phyloP scores from a whole-genome alignment of 1,284 basidiomycete species.

The Chalciporus sp. region DNA sequence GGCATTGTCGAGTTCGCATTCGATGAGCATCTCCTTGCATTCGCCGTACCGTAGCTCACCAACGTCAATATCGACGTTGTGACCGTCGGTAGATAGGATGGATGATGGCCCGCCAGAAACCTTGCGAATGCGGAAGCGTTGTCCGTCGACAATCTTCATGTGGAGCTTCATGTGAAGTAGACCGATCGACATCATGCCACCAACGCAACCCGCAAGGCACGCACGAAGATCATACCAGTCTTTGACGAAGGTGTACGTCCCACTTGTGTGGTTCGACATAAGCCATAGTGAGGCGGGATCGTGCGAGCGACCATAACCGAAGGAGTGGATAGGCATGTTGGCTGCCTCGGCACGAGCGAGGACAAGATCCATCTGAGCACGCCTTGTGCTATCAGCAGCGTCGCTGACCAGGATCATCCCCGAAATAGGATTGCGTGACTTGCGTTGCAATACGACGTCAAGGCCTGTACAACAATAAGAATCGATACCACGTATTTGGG shows the following conservation, averaged over 20 bases:
- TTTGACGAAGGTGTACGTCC: conserved; percentile 96
- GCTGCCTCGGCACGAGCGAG: conserved; percentile 95
- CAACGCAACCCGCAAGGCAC: conserved; percentile 88
- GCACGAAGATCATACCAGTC: conserved; percentile 94
- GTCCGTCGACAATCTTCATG: conserved; percentile 82
- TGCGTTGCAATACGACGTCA: conserved; percentile 92
- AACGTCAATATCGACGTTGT: conserved; percentile 94
- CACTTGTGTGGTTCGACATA: conserved; percentile 95
- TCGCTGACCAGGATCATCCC: conserved; percentile 95
- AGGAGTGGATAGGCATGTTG: conserved; percentile 93
- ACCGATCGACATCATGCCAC: conserved; percentile 93
- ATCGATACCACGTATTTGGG: neutral
- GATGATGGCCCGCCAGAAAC: conserved; percentile 84
- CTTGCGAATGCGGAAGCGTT: conserved; percentile 88
- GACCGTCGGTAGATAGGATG: conserved; percentile 84
- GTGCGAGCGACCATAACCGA: conserved; percentile 95
- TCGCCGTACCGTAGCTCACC: conserved; percentile 91
- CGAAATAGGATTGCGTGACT: conserved; percentile 85
- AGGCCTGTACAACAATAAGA: conserved; percentile 54
- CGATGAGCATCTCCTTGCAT: conserved; percentile 91
- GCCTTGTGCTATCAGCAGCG: conserved; percentile 83
- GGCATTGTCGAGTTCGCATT: conserved; percentile 85
- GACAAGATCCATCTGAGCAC: conserved; percentile 99
- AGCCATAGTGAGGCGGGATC: conserved; percentile 99
- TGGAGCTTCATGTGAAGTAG: conserved; percentile 89